Evolutionary conservation across 2,329 filamentous ascomycete genomes (phyloP), one percentile per base, ranked within the genome.

Genomic region (Phaeophleospora eucalypticola): DNA sequence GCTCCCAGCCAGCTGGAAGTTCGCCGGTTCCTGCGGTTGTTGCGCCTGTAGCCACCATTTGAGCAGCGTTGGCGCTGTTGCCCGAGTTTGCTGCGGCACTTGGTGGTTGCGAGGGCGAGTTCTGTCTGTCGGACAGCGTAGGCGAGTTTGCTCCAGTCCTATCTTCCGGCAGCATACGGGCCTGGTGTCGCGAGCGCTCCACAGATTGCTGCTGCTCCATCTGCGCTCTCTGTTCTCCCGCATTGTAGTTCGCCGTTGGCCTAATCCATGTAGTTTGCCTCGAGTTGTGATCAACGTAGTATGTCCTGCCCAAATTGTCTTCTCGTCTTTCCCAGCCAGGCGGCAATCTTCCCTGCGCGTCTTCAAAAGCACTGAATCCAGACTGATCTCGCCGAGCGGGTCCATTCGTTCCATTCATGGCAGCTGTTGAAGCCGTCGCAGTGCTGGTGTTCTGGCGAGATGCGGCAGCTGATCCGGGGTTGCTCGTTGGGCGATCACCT

Each of bases 241-340:
- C 83, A 51, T 84, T 90, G 61, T 84, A 86, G 50, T 83, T 83
- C 33, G 79, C 78, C n/a, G 88, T 86, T 6, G 93, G 93, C 49
- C 93, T 79, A 59, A 87, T 91, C 93, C 93, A 98, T 59, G 91
- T 97, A 1, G 93, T 98, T 45, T 93, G 91, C 60, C 93, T 80
- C 4, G 90, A 95, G 68, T 97, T 97, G 68, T 97, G 93, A 64
- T 98, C 93, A 43, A 98, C 93, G 66, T 97, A 98, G 66, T 98
- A 98, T 17, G 91, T 97, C 61, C 93, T 81, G 43, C 93, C 91
- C 36, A 97, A 71, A 59, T 96, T 93, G 66, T 98, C 93, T 68
- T 97, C 91, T 46, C 93, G 82, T 46, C 93, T 83, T 71, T 98
- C 93, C 91, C 93, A 98, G 27, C 93, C 93, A 41, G 87, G 83